Evolutionary conservation across 2,329 filamentous ascomycete species (phyloP), one percentile per base, ranked within the genome.

Genomic region (Dothideomycetes sp.): DNA sequence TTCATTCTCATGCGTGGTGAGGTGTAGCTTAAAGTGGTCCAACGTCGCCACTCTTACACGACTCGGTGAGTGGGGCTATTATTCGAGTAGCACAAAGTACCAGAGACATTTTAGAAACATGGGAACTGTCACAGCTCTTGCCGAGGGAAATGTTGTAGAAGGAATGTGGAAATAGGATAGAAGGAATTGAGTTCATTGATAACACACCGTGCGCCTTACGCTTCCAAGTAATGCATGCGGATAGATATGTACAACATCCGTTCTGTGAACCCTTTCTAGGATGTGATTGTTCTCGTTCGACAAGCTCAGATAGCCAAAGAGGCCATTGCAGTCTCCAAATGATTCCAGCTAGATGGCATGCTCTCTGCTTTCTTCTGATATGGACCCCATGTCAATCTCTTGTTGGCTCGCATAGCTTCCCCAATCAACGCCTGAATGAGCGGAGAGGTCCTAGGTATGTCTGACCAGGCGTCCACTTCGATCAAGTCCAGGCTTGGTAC

Each of bases 401-500:
- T 70, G 17, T 70, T 61, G 13, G 68, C 64, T 6, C 65, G 58
- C 8, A 59, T 63, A 1, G 70, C 68, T 4, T 73, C 67, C 1
- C 71, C 64, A 7, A 82, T 56, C 15, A 88, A 61, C 2, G 68
- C 74, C 8, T 63, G 60, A 66, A 87, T 74, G 61, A 88, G 74
- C 20, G 70, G 73, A 11, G 78, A 76, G 1, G 68, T 69, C 54
- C 78, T 80, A 56, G 73, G 74, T 4, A 88, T 78, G 39, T 74
- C 73, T 0, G 71, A 62, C 55, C 72, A 84, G 0, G 73, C 82
- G 58, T 88, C 83, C 46, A 88, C 82, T 51, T 84, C 73, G 15
- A 87, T 66, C 1, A 65, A 63, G 7, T 68, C 54, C 2, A 84
- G 56, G 25, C 64, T 68, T 0, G 79, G 75, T 43, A 82, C 59